Base-by-base conservation (phyloP, 2,329 filamentous ascomycete genomes). In the Paracoccidioides brasiliensis region DNA sequence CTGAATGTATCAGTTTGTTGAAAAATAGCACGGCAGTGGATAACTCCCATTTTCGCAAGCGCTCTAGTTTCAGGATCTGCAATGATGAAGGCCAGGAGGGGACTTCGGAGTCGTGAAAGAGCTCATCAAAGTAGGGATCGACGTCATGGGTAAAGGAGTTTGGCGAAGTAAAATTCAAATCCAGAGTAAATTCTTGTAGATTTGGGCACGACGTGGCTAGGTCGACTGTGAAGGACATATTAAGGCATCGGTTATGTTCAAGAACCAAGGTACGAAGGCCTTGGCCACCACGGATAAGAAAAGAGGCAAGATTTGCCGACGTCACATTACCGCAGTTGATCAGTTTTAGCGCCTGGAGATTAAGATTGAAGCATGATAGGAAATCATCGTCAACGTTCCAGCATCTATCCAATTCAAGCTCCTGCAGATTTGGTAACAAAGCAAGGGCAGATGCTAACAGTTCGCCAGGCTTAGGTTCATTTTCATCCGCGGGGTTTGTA, bases 81-180 rank as follows among this genome's bases (percentile, higher is more conserved):
- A 97, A 76, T 4, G 77, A 82, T 4, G 76, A 66, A 1, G 91
- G 90, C 91, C 91, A 97, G 0, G 77, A 80, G 0, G 91, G 90
- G 4, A 84, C 70, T 59, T 94, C 80, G 15, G 62, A 58, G 2
- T 62, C 55, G 28, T 59, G 53, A 43, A 95, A 73, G 1, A 90
- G 77, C 22, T 79, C 73, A 0, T 86, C 80, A 64, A 90, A 95
- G 51, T 83, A 76, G 0, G 90, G 88, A 56, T 88, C 83, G 0
- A 84, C 82, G 63, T 93, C 86, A 51, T 81, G 80, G 60, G 83
- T 81, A 40, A 38, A 50, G 10, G 30, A 37, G 30, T 28, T n/a
- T 2, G 50, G 51, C 15, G 53, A 50, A 79, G 80, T 53, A 78
- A 75, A 93, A 12, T 82, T 84, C 53, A 94, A 74, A 62, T 95